Conservation (phyloP, 1,284 basidiomycete genomes). For the Ceratobasidium sp. region DNA sequence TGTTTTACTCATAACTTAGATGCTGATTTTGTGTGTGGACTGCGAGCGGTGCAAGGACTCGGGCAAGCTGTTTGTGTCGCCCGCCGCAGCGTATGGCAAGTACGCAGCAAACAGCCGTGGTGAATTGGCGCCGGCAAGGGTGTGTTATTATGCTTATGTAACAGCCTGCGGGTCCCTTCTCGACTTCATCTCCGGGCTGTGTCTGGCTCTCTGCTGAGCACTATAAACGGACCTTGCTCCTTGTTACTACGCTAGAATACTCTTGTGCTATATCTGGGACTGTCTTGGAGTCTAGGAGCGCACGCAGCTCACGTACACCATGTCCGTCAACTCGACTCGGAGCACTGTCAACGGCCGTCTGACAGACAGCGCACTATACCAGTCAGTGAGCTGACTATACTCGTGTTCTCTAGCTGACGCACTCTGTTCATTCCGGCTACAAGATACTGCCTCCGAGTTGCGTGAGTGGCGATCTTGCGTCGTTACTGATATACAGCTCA, state of each 20-base stretch:
- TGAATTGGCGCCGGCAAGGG: slow-evolving; percentile 34
- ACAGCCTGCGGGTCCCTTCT: not conserved
- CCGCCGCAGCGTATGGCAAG: not conserved
- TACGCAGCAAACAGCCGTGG: not conserved
- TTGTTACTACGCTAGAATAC: not conserved
- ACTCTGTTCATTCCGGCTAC: slow-evolving; percentile 10
- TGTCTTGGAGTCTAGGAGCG: not conserved
- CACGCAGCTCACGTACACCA: not conserved
- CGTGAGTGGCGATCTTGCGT: slow-evolving; percentile 37
- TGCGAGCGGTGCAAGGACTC: slow-evolving; percentile 15
- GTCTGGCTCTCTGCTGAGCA: slow-evolving; percentile 23
- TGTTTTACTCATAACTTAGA: slow-evolving; percentile 45
- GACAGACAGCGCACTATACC: slow-evolving; percentile 83
- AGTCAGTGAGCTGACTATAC: slow-evolving; percentile 64
- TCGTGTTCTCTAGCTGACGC: slow-evolving; percentile 32
- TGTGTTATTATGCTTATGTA: slow-evolving; percentile 32
- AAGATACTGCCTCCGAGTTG: slow-evolving; percentile 24
- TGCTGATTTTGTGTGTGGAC: slow-evolving; percentile 36
- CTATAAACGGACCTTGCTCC: not conserved
- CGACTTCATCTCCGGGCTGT: slow-evolving; percentile 37
- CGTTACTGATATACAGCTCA: slow-evolving; percentile 66
- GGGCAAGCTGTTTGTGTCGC: not conserved
- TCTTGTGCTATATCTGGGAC: not conserved
- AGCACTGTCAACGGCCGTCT: slow-evolving; percentile 54
- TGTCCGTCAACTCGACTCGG: slow-evolving; percentile 45